A percentile compares a stretch with the other conserved stretches of the same genome.
phyloP scores from a whole-genome alignment of 75 land plant species.

The Ceratopteris richardii region DNA sequence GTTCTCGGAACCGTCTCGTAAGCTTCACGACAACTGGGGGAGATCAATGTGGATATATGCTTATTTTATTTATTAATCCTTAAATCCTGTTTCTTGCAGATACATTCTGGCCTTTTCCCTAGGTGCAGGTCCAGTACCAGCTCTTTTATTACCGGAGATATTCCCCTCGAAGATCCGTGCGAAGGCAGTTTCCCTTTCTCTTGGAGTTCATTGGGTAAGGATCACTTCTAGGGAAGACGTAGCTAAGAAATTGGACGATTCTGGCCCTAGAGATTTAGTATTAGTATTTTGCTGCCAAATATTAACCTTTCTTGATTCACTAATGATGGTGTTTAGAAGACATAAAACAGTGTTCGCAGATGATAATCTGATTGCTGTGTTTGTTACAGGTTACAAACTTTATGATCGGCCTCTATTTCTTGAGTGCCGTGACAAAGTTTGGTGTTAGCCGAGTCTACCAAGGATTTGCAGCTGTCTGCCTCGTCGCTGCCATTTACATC shows the following conservation, averaged over 20 bases:
- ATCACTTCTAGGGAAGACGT: not conserved
- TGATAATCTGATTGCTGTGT: not conserved
- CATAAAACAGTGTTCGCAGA: too few relatives aligned
- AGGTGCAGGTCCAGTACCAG: conserved; percentile 98
- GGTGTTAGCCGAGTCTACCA: conserved; percentile 83
- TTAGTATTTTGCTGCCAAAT: too few relatives aligned
- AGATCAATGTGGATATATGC: conserved; percentile 1
- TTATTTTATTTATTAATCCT: too few relatives aligned
- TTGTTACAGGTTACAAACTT: conserved; percentile 76
- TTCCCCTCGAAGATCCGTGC: conserved; percentile 93
- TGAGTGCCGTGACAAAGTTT: conserved; percentile 84
- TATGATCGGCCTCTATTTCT: conserved; percentile 80
- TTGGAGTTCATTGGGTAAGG: conserved; percentile 98
- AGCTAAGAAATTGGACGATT: too few relatives aligned
- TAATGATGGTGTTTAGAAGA: too few relatives aligned
- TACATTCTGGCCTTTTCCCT: conserved; percentile 92
- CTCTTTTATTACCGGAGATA: conserved; percentile 90
- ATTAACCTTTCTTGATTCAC: too few relatives aligned
- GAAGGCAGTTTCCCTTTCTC: conserved; percentile 87
- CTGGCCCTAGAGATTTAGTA: too few relatives aligned
- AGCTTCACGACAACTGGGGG: too few relatives aligned
- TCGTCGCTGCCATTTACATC: conserved; percentile 71
- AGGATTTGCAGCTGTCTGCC: conserved; percentile 70
- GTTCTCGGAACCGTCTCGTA: conserved; percentile 95
- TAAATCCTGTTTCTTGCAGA: conserved; percentile 25